A percentile compares a stretch with the other conserved stretches of the same genome.
Evolutionary conservation across 2,329 filamentous ascomycete genomes (phyloP).

Genomic region (Lasiodiplodia gonubiensis): DNA sequence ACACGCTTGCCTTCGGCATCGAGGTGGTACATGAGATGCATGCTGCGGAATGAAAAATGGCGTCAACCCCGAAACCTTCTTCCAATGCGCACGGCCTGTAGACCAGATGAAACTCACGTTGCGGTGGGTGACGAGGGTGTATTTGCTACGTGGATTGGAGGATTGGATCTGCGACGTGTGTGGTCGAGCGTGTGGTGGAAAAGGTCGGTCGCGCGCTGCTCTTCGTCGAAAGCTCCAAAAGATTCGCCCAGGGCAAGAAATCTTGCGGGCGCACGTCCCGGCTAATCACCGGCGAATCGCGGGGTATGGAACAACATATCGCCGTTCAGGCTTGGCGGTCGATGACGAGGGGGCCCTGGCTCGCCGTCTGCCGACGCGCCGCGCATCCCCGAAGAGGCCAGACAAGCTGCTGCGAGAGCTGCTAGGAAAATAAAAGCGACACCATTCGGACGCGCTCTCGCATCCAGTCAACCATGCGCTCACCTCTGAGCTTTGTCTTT

Average conservation of each 20-base stretch:
- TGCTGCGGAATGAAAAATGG: slow-evolving; percentile 42
- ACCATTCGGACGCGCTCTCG: background rate
- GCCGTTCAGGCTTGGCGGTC: background rate
- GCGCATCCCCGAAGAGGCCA: slow-evolving; percentile 19
- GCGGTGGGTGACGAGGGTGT: background rate
- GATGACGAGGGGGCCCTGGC: slow-evolving; percentile 13
- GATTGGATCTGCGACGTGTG: background rate
- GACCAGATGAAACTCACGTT: background rate
- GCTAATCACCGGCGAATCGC: background rate
- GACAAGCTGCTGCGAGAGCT: slow-evolving; percentile 10
- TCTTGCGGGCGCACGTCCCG: background rate
- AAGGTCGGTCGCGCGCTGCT: background rate
- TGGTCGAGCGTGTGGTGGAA: background rate
- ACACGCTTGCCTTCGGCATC: slow-evolving; percentile 81
- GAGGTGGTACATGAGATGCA: slow-evolving; percentile 87
- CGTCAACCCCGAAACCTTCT: background rate
- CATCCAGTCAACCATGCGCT: slow-evolving; percentile 35
- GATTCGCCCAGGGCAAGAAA: slow-evolving; percentile 14
- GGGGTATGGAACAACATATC: background rate
- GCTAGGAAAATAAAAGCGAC: background rate
- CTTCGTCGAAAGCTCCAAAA: slow-evolving; percentile 7
- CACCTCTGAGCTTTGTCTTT: slow-evolving; percentile 32
- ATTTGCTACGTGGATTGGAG: background rate
- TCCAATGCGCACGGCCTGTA: background rate
- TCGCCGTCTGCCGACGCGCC: background rate